Percentiles rank a stretch among this genome's conserved stretches.
phyloP scores from a whole-genome alignment of 805 yeast species.

The Dipodascus geniculatus region DNA sequence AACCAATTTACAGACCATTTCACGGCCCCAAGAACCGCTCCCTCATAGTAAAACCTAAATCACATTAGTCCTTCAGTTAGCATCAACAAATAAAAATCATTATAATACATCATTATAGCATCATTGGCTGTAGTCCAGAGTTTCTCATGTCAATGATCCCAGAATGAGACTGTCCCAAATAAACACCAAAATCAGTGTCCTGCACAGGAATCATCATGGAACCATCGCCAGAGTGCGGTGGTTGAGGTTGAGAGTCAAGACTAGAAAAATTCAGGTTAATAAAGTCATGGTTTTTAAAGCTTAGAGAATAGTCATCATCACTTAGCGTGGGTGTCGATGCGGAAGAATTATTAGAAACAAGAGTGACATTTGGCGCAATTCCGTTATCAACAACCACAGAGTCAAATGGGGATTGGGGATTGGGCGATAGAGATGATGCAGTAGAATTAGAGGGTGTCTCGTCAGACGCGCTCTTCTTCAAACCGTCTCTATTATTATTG shows the following conservation, averaged over 20 bases:
- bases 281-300: background rate
- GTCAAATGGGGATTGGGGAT: background rate
- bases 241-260: background rate
- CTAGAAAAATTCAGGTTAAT: conserved; percentile 1
- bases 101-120: background rate
- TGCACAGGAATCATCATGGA: background rate
- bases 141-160: background rate
- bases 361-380: background rate
- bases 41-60: no score
- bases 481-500: background rate
- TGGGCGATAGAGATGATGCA: background rate
- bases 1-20: no score
- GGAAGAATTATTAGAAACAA: background rate
- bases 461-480: background rate
- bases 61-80: no score
- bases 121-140: background rate
- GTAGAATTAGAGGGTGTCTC: background rate
- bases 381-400: background rate
- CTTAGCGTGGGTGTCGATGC: background rate
- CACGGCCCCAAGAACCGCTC: no score
- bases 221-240: background rate
- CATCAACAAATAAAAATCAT: no score
- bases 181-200: background rate
- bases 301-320: background rate
- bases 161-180: background rate